Conservation (phyloP, 2,329 filamentous ascomycete species). For the Fusarium sp. region DNA sequence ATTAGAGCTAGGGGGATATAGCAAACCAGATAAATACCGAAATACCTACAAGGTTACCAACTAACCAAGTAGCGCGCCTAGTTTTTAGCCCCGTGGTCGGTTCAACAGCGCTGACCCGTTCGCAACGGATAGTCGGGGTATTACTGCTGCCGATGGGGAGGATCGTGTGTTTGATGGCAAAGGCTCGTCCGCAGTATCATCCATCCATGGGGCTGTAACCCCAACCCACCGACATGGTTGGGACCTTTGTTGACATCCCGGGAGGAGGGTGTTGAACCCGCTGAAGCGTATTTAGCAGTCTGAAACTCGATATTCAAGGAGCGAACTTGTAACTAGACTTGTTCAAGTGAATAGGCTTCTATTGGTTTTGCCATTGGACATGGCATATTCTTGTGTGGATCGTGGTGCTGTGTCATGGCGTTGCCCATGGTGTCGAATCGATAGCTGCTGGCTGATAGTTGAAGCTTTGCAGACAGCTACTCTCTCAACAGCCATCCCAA, state of each 20-base stretch:
- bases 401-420: background rate
- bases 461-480: too few relatives aligned
- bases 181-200: constrained; percentile 8
- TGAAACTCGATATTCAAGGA: constrained; percentile 8
- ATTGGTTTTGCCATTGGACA: background rate
- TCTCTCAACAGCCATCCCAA: too few relatives aligned
- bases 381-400: background rate
- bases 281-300: too few relatives aligned
- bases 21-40: too few relatives aligned
- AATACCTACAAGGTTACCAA: too few relatives aligned
- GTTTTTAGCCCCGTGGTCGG: too few relatives aligned
- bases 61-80: too few relatives aligned
- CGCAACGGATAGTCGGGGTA: too few relatives aligned
- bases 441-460: background rate
- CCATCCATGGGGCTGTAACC: constrained; percentile 31
- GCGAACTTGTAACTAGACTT: constrained; percentile 5
- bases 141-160: background rate
- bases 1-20: too few relatives aligned
- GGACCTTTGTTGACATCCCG: background rate
- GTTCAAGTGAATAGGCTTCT: constrained; percentile 3
- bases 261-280: too few relatives aligned
- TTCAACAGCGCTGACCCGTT: too few relatives aligned
- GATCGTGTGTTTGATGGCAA: constrained; percentile 7
- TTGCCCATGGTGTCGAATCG: background rate
- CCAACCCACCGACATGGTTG: constrained; percentile 37